Base-by-base conservation (phyloP, 1,284 basidiomycete genomes). In the Filobasidium uniguttulatum region DNA sequence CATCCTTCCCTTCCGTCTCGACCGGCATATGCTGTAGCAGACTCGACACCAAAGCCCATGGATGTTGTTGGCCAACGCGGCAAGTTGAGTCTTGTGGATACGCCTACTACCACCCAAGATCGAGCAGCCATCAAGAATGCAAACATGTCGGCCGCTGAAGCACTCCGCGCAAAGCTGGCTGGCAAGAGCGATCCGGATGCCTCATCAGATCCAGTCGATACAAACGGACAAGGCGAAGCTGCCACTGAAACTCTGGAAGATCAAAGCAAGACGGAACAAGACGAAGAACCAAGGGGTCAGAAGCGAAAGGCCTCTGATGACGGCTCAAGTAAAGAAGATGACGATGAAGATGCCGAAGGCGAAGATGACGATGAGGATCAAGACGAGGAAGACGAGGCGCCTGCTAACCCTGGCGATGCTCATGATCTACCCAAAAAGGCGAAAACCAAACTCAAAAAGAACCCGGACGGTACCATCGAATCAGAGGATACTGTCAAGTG, bases 401-500 rank as follows among this genome's bases (percentile, higher is more conserved):
- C 67, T 0, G 62, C 63, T 36, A 62, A 66, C 54, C 65, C 61
- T 1, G 66, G 67, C 5, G 67, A 66, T 19, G 67, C 72, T 50
- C 71, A 71, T 60, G 65, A 71, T 31, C 71, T 77, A 43, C 56
- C 65, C 5, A 66, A 65, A 57, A 67, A 67, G 57, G 4, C n/a
- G n/a, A n/a, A n/a, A n/a, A 31, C 51, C 15, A 69, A 68, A 57
- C 71, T 83, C 61, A 88, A 83, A 64, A 81, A 91, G 47, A 87
- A 85, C 60, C 60, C 83, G 10, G 86, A 90, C 62, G 88, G 86
- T 37, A 81, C 83, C 1, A 89, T 93, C 37, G 83, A 87, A 53
- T 91, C 97, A 66, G 83, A 84, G 59, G 93, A 99, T 66, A 83
- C 79, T 22, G 88, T 99, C 60, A 83, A 84, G 85, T 90, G 71